A percentile compares a stretch with the other conserved stretches of the same genome.
Evolutionary conservation across 768 basidiomycete genomes (phyloP).

Genomic region (Royoungia palumana): DNA sequence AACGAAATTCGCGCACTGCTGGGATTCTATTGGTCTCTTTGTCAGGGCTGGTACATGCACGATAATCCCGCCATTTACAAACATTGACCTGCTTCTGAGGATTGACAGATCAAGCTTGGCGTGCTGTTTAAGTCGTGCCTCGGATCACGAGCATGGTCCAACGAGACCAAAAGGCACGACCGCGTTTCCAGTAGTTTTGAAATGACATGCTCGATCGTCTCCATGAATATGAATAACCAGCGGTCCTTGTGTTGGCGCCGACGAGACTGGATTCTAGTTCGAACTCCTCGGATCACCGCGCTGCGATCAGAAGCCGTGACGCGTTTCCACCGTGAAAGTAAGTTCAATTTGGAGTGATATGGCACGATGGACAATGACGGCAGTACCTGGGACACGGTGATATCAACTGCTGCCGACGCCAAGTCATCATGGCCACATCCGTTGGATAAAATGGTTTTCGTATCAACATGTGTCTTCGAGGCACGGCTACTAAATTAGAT

Average conservation of each 20-base stretch:
- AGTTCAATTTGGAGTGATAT: background rate
- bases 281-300: slow-evolving; percentile 19
- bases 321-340: background rate
- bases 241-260: too few relatives aligned
- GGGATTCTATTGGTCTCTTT: background rate
- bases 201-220: slow-evolving; percentile 3
- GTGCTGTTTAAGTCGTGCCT: slow-evolving; percentile 3
- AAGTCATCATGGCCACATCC: background rate
- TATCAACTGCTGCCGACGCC: background rate
- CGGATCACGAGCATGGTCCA: slow-evolving; percentile 8
- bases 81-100: background rate
- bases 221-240: slow-evolving; percentile 2
- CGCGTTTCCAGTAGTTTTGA: background rate
- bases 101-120: slow-evolving; percentile 3
- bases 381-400: background rate
- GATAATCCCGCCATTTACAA: background rate
- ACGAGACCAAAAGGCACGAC: slow-evolving; percentile 4
- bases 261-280: background rate
- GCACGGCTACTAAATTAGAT: background rate
- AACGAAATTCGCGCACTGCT: background rate
- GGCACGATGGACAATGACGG: slow-evolving; percentile 3
- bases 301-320: background rate
- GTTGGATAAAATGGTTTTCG: background rate
- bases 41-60: background rate
- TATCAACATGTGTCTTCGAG: background rate